A percentile compares a stretch with the other conserved stretches of the same genome.
These are phyloP conservation scores for Cercospora sojina DNA, from an alignment of 2,329 filamentous ascomycete species.

Conservation along the genomic window DNA sequence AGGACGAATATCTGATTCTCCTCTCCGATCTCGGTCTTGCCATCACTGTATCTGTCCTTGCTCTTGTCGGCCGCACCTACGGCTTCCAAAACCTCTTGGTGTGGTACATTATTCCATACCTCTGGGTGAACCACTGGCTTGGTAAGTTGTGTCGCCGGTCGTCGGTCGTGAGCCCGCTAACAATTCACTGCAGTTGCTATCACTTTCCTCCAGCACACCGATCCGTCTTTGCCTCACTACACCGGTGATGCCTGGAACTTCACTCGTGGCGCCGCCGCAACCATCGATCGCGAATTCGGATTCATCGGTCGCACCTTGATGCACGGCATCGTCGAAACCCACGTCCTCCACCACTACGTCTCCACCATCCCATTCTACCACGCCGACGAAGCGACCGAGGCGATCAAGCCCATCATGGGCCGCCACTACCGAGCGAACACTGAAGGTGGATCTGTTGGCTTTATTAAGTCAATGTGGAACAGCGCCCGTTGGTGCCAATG, in stretches of 20 bases:
- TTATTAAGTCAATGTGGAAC: constrained; percentile 78
- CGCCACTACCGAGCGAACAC: constrained; percentile 86
- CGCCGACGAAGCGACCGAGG: constrained; percentile 89
- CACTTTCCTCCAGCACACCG: constrained; percentile 96
- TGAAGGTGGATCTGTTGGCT: constrained; percentile 73
- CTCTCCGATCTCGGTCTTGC: constrained; percentile 77
- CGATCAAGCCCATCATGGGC: constrained; percentile 94
- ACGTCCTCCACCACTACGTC: constrained; percentile 97
- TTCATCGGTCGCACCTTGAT: constrained; percentile 88
- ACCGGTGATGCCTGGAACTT: constrained; percentile 84
- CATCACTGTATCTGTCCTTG: constrained; percentile 62
- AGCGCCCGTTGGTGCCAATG: constrained; percentile 88
- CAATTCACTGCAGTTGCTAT: constrained; percentile 69
- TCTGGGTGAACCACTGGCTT: constrained; percentile 99
- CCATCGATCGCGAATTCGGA: constrained; percentile 95
- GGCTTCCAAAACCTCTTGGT: constrained; percentile 85
- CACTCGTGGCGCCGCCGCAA: constrained; percentile 87
- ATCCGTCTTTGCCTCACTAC: constrained; percentile 92
- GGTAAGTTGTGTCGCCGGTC: constrained; percentile 59
- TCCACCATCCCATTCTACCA: constrained; percentile 96
- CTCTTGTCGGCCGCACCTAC: constrained; percentile 70
- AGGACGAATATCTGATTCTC: constrained; percentile 82
- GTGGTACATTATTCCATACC: constrained; percentile 93
- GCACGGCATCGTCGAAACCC: constrained; percentile 96
- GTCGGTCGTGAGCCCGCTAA: constrained; percentile 2